Percentiles rank a stretch among this genome's conserved stretches.
Evolutionary conservation across 164 flowering plant species (phyloP).

Genomic region (Vitis rotundifolia): DNA sequence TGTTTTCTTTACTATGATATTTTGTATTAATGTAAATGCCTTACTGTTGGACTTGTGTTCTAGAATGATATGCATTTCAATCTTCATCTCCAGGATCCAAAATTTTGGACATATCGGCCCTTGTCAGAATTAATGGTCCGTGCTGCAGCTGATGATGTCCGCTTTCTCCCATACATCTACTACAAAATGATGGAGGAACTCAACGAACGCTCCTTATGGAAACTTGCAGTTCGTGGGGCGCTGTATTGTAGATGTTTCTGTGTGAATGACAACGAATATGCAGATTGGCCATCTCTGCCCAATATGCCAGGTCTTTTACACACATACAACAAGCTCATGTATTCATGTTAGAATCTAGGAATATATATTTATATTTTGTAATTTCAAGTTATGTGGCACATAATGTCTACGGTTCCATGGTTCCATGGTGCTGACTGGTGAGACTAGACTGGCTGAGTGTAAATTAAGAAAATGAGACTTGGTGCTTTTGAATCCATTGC

Average conservation of each 20-base stretch:
- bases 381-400: too few species aligned
- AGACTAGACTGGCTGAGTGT: too few species aligned
- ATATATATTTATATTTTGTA: too few species aligned
- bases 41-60: too few species aligned
- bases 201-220: conserved; percentile 69
- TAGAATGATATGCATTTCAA: conserved; percentile 1
- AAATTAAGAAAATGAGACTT: too few species aligned
- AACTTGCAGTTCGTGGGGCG: conserved; percentile 78
- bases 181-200: conserved; percentile 82
- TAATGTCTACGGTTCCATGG: too few species aligned
- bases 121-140: conserved; percentile 84
- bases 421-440: too few species aligned
- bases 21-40: too few species aligned
- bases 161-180: conserved; percentile 83
- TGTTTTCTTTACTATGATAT: too few species aligned
- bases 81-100: conserved; percentile 66
- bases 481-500: too few species aligned
- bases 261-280: conserved; percentile 56
- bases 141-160: conserved; percentile 97
- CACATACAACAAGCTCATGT: too few species aligned
- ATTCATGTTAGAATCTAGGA: too few species aligned
- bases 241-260: conserved; percentile 94
- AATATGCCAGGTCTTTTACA: conserved; percentile 64
- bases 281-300: conserved; percentile 86
- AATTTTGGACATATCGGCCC: conserved; percentile 88